These are phyloP conservation scores for Herpetospermum pedunculosum DNA, from an alignment of 306 rosid species.

Conservation along the genomic window DNA sequence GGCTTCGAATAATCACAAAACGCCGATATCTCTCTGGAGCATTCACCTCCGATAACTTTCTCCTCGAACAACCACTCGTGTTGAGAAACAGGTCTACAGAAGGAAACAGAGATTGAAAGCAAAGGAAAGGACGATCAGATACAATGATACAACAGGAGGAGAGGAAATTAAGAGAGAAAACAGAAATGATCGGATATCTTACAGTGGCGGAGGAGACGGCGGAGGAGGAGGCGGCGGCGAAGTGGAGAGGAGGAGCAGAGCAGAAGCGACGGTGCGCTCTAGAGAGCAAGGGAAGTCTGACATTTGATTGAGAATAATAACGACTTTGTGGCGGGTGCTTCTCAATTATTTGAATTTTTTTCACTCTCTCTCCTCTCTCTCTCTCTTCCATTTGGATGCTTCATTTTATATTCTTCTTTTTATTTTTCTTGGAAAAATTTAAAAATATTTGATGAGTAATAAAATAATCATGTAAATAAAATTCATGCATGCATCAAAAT, in stretches of 20 bases:
- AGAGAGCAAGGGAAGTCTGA: constrained; percentile 43
- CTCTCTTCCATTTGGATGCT: not conserved
- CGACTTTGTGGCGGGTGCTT: constrained; percentile 43
- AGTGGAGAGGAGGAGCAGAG: constrained; percentile 58
- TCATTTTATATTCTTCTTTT: too few relatives aligned
- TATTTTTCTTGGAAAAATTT: too few relatives aligned
- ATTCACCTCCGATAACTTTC: constrained; percentile 7
- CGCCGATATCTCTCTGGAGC: constrained; percentile 17
- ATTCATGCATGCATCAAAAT: too few relatives aligned
- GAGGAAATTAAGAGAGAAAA: not conserved
- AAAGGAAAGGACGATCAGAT: not conserved
- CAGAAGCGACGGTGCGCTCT: constrained; percentile 63
- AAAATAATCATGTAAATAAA: too few relatives aligned
- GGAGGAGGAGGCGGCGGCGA: constrained; percentile 16
- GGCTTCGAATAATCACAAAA: constrained; percentile 28
- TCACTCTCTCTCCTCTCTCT: not conserved
- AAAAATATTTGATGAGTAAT: too few relatives aligned
- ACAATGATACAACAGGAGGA: not conserved
- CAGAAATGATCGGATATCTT: not conserved
- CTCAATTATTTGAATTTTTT: not conserved
- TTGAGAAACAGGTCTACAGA: constrained; percentile 25
- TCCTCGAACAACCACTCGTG: constrained; percentile 13
- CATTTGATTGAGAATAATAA: constrained; percentile 23
- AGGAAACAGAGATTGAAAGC: constrained; percentile 8
- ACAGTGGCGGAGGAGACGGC: constrained; percentile 24